Base-by-base conservation (phyloP, 1,284 basidiomycete species). In the Phellinidium pouzarii region DNA sequence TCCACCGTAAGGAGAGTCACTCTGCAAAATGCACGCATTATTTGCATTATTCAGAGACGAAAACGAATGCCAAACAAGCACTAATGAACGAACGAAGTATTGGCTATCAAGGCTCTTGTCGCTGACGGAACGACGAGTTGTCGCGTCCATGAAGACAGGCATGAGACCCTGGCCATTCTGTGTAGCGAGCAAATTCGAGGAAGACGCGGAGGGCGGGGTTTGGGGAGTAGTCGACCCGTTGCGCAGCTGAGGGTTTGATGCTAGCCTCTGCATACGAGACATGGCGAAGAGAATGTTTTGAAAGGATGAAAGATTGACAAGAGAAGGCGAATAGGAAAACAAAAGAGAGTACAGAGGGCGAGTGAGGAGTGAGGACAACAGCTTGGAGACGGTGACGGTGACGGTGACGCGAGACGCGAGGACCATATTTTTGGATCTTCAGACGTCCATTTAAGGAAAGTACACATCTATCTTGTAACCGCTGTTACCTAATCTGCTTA, bases 1-100 rank as follows among this genome's bases (percentile, higher is more conserved):
- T 5, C 50, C 53, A 11, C 53, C 53, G 26, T 55, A 55, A 12
- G 42, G 53, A 42, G 25, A 50, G 22, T 51, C 53, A 34, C 26
- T 31, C 53, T 55, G 44, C 4, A 51, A 9, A 46, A 9, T 8
- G 40, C 9, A 12, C 22, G 26, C 29, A 23, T n/a, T n/a, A n/a
- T n/a, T n/a, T n/a, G n/a, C n/a, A n/a, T n/a, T n/a, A n/a, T 38
- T 44, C 20, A 37, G 48, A 41, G 38, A 14, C 38, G 22, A 12
- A 45, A 29, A 7, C 38, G n/a, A n/a, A 48, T 6, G n/a, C 22
- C 29, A 27, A 29, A 31, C 19, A 23, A 26, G 44, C 11, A 34
- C 3, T 34, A n/a, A 14, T 22, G 12, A 34, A 55, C 53, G 22
- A 12, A 54, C 53, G 40, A 31, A 55, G 34, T 40, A 31, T 8